Evolutionary conservation across 1,139 yeast species (phyloP).

Genomic region (Saccharomyces hybrid): DNA sequence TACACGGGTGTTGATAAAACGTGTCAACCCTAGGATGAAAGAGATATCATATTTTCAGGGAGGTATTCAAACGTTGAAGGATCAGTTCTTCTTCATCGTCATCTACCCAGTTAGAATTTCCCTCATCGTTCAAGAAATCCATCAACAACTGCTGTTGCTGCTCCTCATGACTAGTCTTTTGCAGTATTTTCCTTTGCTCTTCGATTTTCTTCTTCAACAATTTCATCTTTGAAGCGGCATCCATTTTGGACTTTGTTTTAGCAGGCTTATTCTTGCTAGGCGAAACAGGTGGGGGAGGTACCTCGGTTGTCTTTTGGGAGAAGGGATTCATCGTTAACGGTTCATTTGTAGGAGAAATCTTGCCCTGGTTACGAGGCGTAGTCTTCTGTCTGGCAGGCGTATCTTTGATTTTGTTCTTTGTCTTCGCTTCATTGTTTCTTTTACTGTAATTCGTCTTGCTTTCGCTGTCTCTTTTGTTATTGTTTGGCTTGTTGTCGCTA

Average conservation of each 20-base stretch:
- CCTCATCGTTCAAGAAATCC: conserved; percentile 26
- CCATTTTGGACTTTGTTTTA: conserved; percentile 2
- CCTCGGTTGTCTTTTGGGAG: background rate
- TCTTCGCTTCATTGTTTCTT: conserved; percentile 1
- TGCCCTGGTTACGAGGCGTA: background rate
- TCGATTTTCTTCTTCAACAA: conserved; percentile 26
- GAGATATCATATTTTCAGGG: conserved; percentile 7
- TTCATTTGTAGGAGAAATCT: background rate
- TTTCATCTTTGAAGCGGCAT: conserved; percentile 8
- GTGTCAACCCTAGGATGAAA: background rate
- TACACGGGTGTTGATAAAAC: background rate
- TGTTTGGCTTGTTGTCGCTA: conserved; percentile 1
- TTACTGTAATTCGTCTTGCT: conserved; percentile 5
- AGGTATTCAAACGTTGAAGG: conserved; percentile 2
- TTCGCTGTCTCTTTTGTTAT: background rate
- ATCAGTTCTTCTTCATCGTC: conserved; percentile 21
- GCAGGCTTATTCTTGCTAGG: conserved; percentile 1
- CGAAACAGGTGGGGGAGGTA: background rate
- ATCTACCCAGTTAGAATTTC: conserved; percentile 23
- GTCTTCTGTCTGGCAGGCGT: background rate
- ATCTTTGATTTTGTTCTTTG: conserved; percentile 3
- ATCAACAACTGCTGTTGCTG: conserved; percentile 25
- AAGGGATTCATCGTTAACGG: background rate
- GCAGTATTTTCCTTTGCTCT: conserved; percentile 23
- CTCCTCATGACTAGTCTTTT: conserved; percentile 20